Evolutionary conservation across 345 rosid genomes (phyloP), one percentile per base, ranked within the genome.

Genomic region (Bruguiera parviflora): DNA sequence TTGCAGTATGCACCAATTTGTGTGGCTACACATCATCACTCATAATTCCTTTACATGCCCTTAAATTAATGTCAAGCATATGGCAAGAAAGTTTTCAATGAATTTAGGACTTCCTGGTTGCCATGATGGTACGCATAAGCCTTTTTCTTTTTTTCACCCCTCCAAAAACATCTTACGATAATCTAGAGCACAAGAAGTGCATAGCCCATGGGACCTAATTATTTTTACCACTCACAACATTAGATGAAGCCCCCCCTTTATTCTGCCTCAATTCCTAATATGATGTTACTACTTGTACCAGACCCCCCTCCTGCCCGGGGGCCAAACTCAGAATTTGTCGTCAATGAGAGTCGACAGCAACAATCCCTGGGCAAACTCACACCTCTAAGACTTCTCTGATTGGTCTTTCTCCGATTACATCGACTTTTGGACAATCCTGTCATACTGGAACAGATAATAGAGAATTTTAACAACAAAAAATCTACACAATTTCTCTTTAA

Each of bases 301-400:
- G n/a, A 62, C 19, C 16, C 47, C 46, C 2, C 11, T 2, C 4
- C 16, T 2, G 47, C 16, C 16, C 16, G 47, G 47, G 16, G 47
- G 0, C 58, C 62, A 63, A 32, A 53, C 67, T 83, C 70, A 85
- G 69, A 80, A 66, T 39, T 66, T 27, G 32, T 81, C 83, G 21
- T 77, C 83, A 29, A 86, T 76, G 73, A 90, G 80, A 0, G 88
- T 78, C 7, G 91, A 88, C 73, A 78, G 43, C 77, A 86, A 43
- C 31, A 88, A 69, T 18, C 86, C 91, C 68, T 63, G 79, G 60
- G 86, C 82, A 43, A 86, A 86, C 74, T 69, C 81, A 39, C 86
- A 65, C 82, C 77, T 84, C 67, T 62, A 75, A 24, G 78, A 81
- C 74, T 75, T 86, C 77, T 86, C 84, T 72, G 85, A 84, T 63